Percentiles rank a stretch among this genome's conserved stretches.
These are phyloP conservation scores for Farysia itapuensis DNA, from an alignment of 1,284 basidiomycete species.

Conservation along the genomic window DNA sequence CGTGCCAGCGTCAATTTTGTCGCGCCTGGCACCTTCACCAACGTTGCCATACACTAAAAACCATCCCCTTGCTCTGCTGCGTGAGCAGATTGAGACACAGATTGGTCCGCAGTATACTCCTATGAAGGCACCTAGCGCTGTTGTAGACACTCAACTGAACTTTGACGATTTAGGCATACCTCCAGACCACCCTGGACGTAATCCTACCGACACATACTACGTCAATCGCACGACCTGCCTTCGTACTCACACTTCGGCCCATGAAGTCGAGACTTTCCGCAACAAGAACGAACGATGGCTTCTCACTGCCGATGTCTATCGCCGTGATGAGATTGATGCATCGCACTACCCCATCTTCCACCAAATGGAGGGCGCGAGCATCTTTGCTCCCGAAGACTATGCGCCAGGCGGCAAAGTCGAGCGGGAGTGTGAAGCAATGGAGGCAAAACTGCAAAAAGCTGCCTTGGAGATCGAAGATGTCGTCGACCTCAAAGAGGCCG, in stretches of 20 bases:
- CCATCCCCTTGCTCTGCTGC: slow-evolving; percentile 86
- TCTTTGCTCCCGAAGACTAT: slow-evolving; percentile 65
- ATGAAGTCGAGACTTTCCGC: slow-evolving; percentile 89
- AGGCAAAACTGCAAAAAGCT: slow-evolving; percentile 60
- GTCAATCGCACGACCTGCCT: slow-evolving; percentile 87
- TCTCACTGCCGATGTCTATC: slow-evolving; percentile 95
- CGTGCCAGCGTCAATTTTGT: slow-evolving; percentile 78
- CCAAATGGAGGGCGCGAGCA: slow-evolving; percentile 92
- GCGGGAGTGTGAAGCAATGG: slow-evolving; percentile 69
- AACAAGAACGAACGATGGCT: slow-evolving; percentile 79
- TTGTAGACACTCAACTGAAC: slow-evolving; percentile 88
- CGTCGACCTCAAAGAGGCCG: slow-evolving; percentile 70
- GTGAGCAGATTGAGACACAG: slow-evolving; percentile 79
- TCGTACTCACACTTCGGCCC: slow-evolving; percentile 94
- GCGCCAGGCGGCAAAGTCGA: slow-evolving; percentile 61
- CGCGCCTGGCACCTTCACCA: slow-evolving; percentile 69
- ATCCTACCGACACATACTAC: slow-evolving; percentile 91
- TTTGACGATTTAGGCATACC: slow-evolving; percentile 97
- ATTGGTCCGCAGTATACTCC: slow-evolving; percentile 64
- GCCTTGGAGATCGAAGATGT: slow-evolving; percentile 80
- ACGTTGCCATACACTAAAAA: slow-evolving; percentile 72
- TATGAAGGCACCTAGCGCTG: slow-evolving; percentile 72
- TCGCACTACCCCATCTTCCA: slow-evolving; percentile 98
- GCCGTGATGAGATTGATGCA: slow-evolving; percentile 95
- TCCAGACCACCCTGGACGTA: slow-evolving; percentile 86